Percentiles rank a stretch among this genome's conserved stretches.
phyloP scores from a whole-genome alignment of 768 basidiomycete genomes.

The Lentinula guzmanii region DNA sequence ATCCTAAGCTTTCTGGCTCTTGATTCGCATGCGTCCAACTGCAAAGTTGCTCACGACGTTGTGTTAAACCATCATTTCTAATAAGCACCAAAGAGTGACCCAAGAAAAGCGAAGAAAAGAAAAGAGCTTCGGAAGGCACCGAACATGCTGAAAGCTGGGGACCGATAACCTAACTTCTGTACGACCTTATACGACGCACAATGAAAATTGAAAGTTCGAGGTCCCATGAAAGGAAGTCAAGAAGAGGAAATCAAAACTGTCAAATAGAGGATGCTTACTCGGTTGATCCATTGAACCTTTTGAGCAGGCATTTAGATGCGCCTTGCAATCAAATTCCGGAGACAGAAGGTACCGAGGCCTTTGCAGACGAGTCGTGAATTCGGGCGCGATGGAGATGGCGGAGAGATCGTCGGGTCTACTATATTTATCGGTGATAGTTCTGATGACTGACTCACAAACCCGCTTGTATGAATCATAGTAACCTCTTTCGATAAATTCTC shows the following conservation, averaged over 20 bases:
- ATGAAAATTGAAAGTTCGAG: neutral
- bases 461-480: too few relatives aligned
- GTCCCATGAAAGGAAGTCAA: neutral
- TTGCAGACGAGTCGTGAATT: neutral
- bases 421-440: neutral
- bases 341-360: neutral
- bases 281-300: neutral
- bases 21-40: too few relatives aligned
- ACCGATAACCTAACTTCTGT: neutral
- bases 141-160: neutral
- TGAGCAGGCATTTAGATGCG: neutral
- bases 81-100: too few relatives aligned
- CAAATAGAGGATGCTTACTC: neutral
- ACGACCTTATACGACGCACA: neutral
- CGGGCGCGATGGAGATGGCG: neutral
- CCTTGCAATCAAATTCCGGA: neutral
- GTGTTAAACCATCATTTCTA: too few relatives aligned
- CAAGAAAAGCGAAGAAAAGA: neutral
- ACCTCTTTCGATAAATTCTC: too few relatives aligned
- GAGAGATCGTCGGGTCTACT: neutral
- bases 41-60: too few relatives aligned
- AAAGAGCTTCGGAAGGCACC: neutral
- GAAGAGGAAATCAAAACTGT: neutral
- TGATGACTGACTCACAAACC: too few relatives aligned
- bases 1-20: too few relatives aligned